phyloP scores from a whole-genome alignment of 495 filamentous ascomycete species.

The Melanomma pulvis-pyrius region DNA sequence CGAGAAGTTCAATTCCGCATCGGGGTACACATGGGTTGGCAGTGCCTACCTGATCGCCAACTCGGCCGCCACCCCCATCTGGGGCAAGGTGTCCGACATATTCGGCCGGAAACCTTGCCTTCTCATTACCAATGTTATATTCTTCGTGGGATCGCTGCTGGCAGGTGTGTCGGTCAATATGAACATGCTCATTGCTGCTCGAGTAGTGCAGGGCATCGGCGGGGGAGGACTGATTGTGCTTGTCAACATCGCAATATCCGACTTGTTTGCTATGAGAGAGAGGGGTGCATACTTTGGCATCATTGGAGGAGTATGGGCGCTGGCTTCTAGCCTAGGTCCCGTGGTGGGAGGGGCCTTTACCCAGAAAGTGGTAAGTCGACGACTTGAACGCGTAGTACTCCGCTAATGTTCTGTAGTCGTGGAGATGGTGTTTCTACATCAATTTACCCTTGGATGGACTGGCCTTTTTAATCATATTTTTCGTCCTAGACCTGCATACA shows the following conservation, averaged over 20 bases:
- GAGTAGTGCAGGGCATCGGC: conserved; percentile 82
- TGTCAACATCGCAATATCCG: conserved; percentile 79
- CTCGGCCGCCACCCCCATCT: conserved; percentile 68
- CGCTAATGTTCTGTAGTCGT: too few species aligned
- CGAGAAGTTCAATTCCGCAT: conserved; percentile 49
- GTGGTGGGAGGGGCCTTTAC: conserved; percentile 49
- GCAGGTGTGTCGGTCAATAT: conserved; percentile 69
- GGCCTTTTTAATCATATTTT: conserved; percentile 65
- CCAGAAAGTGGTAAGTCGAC: conserved; percentile 41
- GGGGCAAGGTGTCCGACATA: conserved; percentile 86
- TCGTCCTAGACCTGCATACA: conserved; percentile 76
- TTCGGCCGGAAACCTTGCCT: conserved; percentile 81
- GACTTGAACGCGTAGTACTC: too few species aligned
- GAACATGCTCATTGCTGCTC: conserved; percentile 71
- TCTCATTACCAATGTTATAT: conserved; percentile 69
- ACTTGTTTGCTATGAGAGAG: conserved; percentile 73
- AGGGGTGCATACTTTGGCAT: conserved; percentile 49
- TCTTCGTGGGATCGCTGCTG: conserved; percentile 76
- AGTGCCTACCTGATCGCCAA: conserved; percentile 62
- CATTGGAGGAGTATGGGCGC: conserved; percentile 49
- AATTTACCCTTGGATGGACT: conserved; percentile 71
- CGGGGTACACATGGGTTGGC: conserved; percentile 60
- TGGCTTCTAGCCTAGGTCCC: conserved; percentile 48
- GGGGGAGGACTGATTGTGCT: conserved; percentile 80
- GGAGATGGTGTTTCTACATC: conserved; percentile 47